Evolutionary conservation across 129 eudicot species (phyloP), one percentile per base, ranked within the genome.

Genomic region (Lonicera japonica): DNA sequence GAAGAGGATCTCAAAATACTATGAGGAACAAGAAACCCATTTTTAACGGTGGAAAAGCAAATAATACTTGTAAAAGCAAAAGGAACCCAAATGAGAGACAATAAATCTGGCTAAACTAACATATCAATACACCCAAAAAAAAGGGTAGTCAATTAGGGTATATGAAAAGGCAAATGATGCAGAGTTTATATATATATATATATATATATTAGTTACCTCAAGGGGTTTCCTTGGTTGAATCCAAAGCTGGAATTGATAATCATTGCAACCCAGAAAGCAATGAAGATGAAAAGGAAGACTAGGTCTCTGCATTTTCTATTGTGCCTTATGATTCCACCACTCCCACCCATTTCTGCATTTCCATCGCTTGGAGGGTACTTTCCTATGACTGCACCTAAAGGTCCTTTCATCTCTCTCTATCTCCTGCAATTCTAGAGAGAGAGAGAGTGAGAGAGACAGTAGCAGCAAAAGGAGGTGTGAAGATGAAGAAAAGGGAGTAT

Each of bases 211-310:
- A 11, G 15, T 45, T 77, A 92, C 99, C 96, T 92, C 54, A 82
- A 79, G 39, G 96, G 99, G 83, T 92, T 85, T 18, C 99, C 99
- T 67, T 82, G 81, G 76, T 76, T 80, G 80, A 88, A 87, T 74
- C 92, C 96, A 77, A 92, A 85, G 80, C 95, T 85, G 40, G 95
- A 88, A 67, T 92, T 88, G 21, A 92, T 96, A 82, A 92, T 83
- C 89, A 92, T 82, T 58, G 85, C 95, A 46, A 88, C 78, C 99
- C 96, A 88, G 65, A 92, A 92, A 57, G 78, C 85, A 74, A 85
- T 74, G 75, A 92, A 92, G 81, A 88, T 72, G 1, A 88, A 84
- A 55, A 92, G 85, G 73, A 92, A 92, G 38, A 73, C 87, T 16
- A 92, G 70, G 63, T 92, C 99, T 76, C 79, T 85, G 67, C 99